Evolutionary conservation across 2,329 filamentous ascomycete genomes (phyloP), one percentile per base, ranked within the genome.

Genomic region (Neonectria magnoliae): DNA sequence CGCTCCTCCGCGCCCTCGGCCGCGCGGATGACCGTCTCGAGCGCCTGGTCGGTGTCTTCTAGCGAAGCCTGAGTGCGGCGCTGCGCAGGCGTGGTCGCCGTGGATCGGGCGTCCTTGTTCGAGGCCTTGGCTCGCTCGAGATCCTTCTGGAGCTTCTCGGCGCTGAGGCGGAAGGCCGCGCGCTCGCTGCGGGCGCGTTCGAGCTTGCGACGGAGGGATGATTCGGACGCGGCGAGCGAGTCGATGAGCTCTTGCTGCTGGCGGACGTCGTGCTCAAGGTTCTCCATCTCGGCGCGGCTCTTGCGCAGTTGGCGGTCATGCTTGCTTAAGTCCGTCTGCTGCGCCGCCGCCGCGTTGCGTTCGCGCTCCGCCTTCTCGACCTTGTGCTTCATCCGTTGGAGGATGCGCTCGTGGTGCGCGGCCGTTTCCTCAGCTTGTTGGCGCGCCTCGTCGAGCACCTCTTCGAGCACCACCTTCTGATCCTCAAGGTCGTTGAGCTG

Each of bases 241-340:
- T 87, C 86, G 53, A 94, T 87, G 14, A 88, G 85, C 60, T 87
- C 83, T 60, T 93, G 90, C 66, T 91, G 89, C 73, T 92, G 88
- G 6, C 86, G 83, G 29, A 96, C 84, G 73, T 92, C 89, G 62
- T 92, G 84, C 70, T 93, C 90, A n/a, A 96, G 83, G 36, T 89
- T 86, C 76, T 93, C 88, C 45, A 86, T 82, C 72, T 91, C 87
- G 13, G 88, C 82, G 76, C 91, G 89, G 20, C 86, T 86, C 71
- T 88, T 85, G 65, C 87, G 88, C 27, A 92, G 79, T 63, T 90
- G 87, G 44, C 84, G 82, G 47, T 87, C 84, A 73, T 89, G 87
- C 60, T 85, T 85, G 52, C 80, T 80, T 11, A 81, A 80, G 36
- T 85, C 82, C 18, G 74, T 71, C 48, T 77, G 75, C 50, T 77